phyloP scores from a whole-genome alignment of 2,329 filamentous ascomycete genomes.

The Exophiala aquamarina region DNA sequence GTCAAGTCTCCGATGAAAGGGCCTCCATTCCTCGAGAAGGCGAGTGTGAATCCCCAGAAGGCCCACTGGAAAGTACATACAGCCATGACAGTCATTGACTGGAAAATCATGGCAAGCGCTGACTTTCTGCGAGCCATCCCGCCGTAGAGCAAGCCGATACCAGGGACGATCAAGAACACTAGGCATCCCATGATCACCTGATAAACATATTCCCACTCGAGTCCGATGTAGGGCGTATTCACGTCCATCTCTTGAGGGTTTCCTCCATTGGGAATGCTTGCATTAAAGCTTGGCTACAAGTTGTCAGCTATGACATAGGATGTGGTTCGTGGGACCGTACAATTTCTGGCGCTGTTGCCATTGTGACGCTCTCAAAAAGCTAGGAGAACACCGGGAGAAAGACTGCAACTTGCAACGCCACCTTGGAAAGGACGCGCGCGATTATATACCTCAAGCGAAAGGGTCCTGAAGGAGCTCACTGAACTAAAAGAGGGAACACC shows the following conservation, averaged over 20 bases:
- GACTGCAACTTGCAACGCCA: too few relatives aligned
- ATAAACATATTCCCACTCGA: constrained; percentile 63
- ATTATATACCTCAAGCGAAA: too few relatives aligned
- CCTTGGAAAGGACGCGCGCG: too few relatives aligned
- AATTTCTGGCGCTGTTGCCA: constrained; percentile 12
- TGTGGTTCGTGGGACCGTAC: constrained; percentile 5
- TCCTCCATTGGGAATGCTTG: constrained; percentile 52
- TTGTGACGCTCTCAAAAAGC: not conserved
- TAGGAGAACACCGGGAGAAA: too few relatives aligned
- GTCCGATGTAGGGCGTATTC: constrained; percentile 58
- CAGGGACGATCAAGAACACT: constrained; percentile 67
- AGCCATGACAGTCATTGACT: constrained; percentile 58
- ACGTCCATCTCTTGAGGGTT: constrained; percentile 55
- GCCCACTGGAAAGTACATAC: constrained; percentile 54
- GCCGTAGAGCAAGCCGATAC: constrained; percentile 65
- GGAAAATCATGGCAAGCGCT: constrained; percentile 62
- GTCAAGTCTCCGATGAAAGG: constrained; percentile 63
- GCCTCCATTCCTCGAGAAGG: constrained; percentile 60
- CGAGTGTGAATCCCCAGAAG: constrained; percentile 65
- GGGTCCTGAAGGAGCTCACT: too few relatives aligned
- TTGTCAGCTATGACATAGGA: not conserved
- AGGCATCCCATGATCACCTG: constrained; percentile 59
- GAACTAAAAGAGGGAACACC: too few relatives aligned
- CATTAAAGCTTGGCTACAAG: constrained; percentile 31
- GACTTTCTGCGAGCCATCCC: constrained; percentile 64